Base-by-base conservation (phyloP, 1,284 basidiomycete species). In the Bondarzewia mesenterica region DNA sequence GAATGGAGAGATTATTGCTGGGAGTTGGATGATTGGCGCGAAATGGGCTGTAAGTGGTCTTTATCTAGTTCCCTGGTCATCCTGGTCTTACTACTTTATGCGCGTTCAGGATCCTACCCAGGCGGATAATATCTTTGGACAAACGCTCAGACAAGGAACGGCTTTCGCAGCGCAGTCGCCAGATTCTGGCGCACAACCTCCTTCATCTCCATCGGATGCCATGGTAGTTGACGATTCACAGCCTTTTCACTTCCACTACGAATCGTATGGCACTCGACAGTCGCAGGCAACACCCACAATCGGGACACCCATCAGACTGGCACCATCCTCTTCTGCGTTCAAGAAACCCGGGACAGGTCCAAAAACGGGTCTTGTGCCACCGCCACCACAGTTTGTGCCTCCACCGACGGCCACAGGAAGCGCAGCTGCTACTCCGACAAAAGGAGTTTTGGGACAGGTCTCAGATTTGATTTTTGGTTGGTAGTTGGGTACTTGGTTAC, bases 401-500 rank as follows among this genome's bases (percentile, higher is more conserved):
- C 12, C 45, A 18, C 36, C 52, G 3, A 41, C 50, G 1, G 48
- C 56, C 4, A 44, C 47, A 2, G 40, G 20, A 23, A 58, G 55
- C 4, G 55, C 57, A 20, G 56, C 60, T 37, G 58, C 59, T 26
- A 64, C 69, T 5, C 69, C 74, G n/a, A 71, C 56, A 47, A 86
- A 80, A 60, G 72, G 82, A 4, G 57, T 86, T 53, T 50, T 88
- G 3, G 82, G 83, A 10, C 82, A 85, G 60, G 77, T 87, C 38
- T 80, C 80, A n/a, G 84, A 87, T 67, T 60, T 85, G 53, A 79
- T 88, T 46, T 86, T 87, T 63, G 84, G 83, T 20, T 85, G 82
- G 82, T 82, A 77, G 65, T 21, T 40, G 20, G n/a, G 10, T 43
- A n/a, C n/a, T n/a, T n/a, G n/a, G n/a, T n/a, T n/a, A n/a, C n/a